These are phyloP conservation scores for Syzygium jambos DNA, from an alignment of 345 rosid genomes.

Conservation along the genomic window DNA sequence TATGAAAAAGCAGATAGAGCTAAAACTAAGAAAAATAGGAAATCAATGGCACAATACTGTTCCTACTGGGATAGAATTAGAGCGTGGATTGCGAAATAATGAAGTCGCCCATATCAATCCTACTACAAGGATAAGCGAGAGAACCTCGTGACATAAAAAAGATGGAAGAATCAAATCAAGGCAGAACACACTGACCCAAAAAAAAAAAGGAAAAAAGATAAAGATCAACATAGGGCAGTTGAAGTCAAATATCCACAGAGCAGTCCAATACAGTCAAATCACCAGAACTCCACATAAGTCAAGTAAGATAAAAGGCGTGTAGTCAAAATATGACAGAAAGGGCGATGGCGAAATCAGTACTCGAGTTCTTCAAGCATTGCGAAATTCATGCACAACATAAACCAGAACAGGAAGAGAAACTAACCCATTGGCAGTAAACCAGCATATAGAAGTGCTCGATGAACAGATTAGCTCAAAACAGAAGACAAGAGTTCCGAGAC, in stretches of 20 bases:
- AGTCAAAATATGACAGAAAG: neutral
- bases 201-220: no score
- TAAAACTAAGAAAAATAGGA: neutral
- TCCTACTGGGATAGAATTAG: neutral
- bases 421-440: neutral
- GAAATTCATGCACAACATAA: neutral
- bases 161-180: neutral
- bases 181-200: neutral
- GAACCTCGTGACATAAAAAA: neutral
- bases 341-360: neutral
- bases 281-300: neutral
- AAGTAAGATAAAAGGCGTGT: neutral
- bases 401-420: neutral
- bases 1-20: slow-evolving; percentile 15
- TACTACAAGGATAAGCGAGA: neutral
- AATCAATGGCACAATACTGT: neutral
- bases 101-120: neutral
- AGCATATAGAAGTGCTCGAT: neutral
- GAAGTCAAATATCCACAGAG: neutral
- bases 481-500: neutral
- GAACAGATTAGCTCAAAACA: neutral
- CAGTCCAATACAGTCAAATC: neutral
- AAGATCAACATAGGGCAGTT: neutral
- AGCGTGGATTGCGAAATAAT: neutral
- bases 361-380: neutral